These are phyloP conservation scores for Aureobasidium vineae DNA, from an alignment of 2,329 filamentous ascomycete species.

Conservation along the genomic window DNA sequence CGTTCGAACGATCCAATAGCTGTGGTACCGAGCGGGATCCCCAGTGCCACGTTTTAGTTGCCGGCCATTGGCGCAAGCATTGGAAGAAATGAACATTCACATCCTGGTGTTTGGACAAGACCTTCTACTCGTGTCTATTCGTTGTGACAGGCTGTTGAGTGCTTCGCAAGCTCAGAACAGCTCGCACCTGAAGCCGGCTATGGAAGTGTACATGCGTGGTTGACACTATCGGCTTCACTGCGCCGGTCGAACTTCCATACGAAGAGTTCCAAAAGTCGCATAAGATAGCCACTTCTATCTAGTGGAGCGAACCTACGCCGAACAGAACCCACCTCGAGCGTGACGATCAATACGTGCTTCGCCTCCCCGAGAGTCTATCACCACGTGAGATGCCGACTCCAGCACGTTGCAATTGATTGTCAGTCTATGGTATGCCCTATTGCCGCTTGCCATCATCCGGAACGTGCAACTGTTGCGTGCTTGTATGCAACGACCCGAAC, in stretches of 20 bases:
- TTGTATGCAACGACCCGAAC: constrained; percentile 8
- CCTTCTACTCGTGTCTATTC: background rate
- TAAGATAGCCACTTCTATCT: background rate
- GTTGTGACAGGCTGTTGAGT: background rate
- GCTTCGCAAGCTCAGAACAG: too few species aligned
- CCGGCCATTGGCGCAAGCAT: constrained; percentile 13
- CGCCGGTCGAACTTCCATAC: background rate
- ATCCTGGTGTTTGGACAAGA: background rate
- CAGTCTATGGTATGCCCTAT: background rate
- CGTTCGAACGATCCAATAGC: constrained; percentile 21
- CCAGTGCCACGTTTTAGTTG: constrained; percentile 24
- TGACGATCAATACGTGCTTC: constrained; percentile 22
- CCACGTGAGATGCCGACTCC: constrained; percentile 9
- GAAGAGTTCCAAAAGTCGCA: background rate
- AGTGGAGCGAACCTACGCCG: constrained; percentile 3
- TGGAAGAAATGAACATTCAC: background rate
- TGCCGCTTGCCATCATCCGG: background rate
- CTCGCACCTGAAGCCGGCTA: background rate
- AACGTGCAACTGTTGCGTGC: constrained; percentile 23
- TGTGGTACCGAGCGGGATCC: constrained; percentile 22
- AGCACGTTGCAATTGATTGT: background rate
- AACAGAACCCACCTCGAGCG: constrained; percentile 3
- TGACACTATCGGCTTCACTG: background rate
- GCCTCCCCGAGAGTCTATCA: constrained; percentile 14
- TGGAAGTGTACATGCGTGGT: background rate